Evolutionary conservation across 140 eudicot species (phyloP), one percentile per base, ranked within the genome.

Genomic region (Ambrosia hybrid): DNA sequence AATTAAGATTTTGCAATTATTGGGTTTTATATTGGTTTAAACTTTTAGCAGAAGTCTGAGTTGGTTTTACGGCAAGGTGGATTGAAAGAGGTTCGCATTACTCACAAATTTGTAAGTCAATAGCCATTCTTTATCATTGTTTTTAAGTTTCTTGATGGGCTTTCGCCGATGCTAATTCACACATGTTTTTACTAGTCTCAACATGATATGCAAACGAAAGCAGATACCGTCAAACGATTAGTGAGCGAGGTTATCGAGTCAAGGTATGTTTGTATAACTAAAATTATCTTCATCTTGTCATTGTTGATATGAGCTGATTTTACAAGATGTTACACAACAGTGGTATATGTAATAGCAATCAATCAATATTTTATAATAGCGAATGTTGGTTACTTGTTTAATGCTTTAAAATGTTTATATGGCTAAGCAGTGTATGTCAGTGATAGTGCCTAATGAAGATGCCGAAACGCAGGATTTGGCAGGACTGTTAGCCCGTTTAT

Each of bases 241-340:
- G 77, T 87, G 98, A 92, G 49, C 82, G 73, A 14, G 98, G 98
- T 75, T 75, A 85, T 75, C 92, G 98, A 39, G 82, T 92, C 62
- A 89, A 89, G 96, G 98, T 92, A 78, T 63, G 61, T 70, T 57
- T 61, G 51, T 39, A 49, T 52, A 46, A 41, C 73, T 66, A 41
- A 43, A 38, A 48, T 52, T 9, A 69, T 38, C 21, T 13, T 30
- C 52, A 55, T 21, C 56, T 26, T 68, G 9, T 68, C 10, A 46
- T 67, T 57, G 69, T 76, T 76, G 74, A 67, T 9, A 55, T 6
- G 1, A 6, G 14, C 46, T 41, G 46, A 41, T 41, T 5, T 9
- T 41, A 41, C 46, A 0, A 21, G 30, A 21, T 21, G 30, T 21
- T 21, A 21, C 30, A 21, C 30, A 21, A 21, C 30, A 21, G 30